Conservation (phyloP, 768 basidiomycete species). For the Hygrocybe punicea region DNA sequence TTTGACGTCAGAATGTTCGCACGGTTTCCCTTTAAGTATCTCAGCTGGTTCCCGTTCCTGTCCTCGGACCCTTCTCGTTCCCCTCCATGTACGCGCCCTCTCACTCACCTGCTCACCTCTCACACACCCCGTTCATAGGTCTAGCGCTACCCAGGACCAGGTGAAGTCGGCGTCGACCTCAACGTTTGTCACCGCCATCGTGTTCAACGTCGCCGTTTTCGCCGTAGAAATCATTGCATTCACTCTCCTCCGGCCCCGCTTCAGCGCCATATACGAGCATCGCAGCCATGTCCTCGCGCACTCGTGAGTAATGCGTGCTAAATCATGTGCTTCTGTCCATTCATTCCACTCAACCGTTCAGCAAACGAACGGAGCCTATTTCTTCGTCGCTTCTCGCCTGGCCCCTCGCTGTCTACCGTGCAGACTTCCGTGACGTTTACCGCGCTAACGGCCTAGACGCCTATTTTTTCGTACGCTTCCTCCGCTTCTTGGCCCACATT, state of each 20-base stretch:
- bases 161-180: slow-evolving; percentile 63
- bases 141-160: slow-evolving; percentile 39
- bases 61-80: neutral
- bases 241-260: slow-evolving; percentile 78
- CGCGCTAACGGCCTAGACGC: slow-evolving; percentile 81
- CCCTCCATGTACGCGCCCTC: slow-evolving; percentile 12
- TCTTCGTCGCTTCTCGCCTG: slow-evolving; percentile 52
- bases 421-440: slow-evolving; percentile 61
- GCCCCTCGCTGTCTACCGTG: slow-evolving; percentile 60
- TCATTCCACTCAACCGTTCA: slow-evolving; percentile 19
- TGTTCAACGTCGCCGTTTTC: slow-evolving; percentile 76
- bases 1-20: neutral
- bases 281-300: slow-evolving; percentile 60
- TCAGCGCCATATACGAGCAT: slow-evolving; percentile 88
- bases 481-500: slow-evolving; percentile 77
- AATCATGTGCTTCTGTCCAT: slow-evolving; percentile 6
- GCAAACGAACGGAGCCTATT: slow-evolving; percentile 59
- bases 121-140: slow-evolving; percentile 29
- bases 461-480: slow-evolving; percentile 89
- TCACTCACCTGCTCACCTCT: neutral
- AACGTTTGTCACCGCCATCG: slow-evolving; percentile 81
- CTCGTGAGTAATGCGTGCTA: slow-evolving; percentile 32
- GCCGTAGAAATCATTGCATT: slow-evolving; percentile 69
- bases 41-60: slow-evolving; percentile 2
- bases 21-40: neutral